A percentile compares a stretch with the other conserved stretches of the same genome.
Evolutionary conservation across 495 filamentous ascomycete genomes (phyloP).

Genomic region (Penicillium paradoxum): DNA sequence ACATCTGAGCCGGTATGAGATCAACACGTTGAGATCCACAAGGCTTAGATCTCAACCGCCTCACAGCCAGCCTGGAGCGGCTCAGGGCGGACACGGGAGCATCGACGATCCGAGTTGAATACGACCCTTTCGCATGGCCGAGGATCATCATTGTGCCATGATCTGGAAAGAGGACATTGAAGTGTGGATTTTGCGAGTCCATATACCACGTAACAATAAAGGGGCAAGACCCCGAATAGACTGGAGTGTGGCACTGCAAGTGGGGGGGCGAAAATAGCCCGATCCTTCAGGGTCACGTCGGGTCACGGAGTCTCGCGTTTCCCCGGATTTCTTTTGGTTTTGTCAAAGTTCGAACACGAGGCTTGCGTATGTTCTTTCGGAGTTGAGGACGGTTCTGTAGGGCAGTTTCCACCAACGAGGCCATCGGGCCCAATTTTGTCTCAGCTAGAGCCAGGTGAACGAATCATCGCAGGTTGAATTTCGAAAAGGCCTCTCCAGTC

Average conservation of each 20-base stretch:
- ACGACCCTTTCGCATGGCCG: background rate
- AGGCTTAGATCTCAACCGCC: slow-evolving; percentile 3
- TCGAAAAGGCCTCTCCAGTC: background rate
- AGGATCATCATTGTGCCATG: background rate
- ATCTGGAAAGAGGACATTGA: background rate
- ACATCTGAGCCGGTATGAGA: background rate
- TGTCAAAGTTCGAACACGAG: background rate
- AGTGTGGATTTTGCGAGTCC: too few relatives aligned
- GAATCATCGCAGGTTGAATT: background rate
- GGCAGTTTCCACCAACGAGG: background rate
- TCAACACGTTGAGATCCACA: slow-evolving; percentile 4
- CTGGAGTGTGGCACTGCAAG: background rate
- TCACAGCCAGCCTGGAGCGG: background rate
- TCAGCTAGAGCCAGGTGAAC: background rate
- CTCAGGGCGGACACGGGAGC: background rate
- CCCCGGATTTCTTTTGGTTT: background rate
- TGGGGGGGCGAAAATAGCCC: too few relatives aligned
- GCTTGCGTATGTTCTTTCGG: background rate
- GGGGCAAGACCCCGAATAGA: background rate
- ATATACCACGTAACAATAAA: too few relatives aligned
- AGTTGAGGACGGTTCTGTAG: background rate
- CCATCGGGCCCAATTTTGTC: background rate
- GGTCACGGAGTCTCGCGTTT: background rate
- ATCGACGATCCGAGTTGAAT: background rate
- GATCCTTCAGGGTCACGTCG: background rate